Base-by-base conservation (phyloP, 192 early-diverging fungal genomes). In the Cladochytrium replicatum region DNA sequence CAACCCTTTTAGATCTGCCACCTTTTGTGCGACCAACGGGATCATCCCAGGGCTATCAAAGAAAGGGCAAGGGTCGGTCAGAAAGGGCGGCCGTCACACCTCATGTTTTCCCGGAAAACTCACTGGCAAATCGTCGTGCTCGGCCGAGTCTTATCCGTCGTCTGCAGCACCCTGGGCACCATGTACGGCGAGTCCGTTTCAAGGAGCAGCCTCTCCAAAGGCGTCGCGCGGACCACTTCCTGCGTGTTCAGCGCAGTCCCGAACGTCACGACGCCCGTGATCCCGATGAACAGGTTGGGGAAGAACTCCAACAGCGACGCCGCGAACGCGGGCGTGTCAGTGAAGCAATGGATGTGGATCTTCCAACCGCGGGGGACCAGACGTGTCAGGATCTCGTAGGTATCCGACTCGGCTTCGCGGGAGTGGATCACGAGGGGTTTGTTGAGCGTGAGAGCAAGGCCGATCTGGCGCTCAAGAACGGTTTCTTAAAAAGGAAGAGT, bases 181-280 rank as follows among this genome's bases (percentile, higher is more conserved):
- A 41, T 22, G 46, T 37, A 51, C 13, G 49, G 49, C 38, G 49
- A 5, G 24, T 51, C 49, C 13, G 49, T 51, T 41, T 51, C 49
- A 6, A 51, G 21, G 41, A 51, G 46, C 6, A 51, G 4, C 43
- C 32, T 11, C 11, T 51, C 49, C 13, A 51, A n/a, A 32, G 49
- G 43, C 15, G 46, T 41, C 42, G 15, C 39, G n/a, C 21, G 21
- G 6, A 48, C 49, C n/a, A 41, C 43, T 21, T 37, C 43, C n/a
- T 41, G 34, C 4, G 46, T 9, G 6, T 51, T 41, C n/a, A n/a
- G n/a, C n/a, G 8, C 43, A 4, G 41, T 6, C 13, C 25, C 21
- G 49, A 21, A 51, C n/a, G 49, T 51, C 6, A 51, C 19, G 15
- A 48, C 49, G 19, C 49, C 49, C 34, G 49, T 51, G 25, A 51